Evolutionary conservation across 306 rosid genomes (phyloP).

Genomic region (Cicer cuneatum): DNA sequence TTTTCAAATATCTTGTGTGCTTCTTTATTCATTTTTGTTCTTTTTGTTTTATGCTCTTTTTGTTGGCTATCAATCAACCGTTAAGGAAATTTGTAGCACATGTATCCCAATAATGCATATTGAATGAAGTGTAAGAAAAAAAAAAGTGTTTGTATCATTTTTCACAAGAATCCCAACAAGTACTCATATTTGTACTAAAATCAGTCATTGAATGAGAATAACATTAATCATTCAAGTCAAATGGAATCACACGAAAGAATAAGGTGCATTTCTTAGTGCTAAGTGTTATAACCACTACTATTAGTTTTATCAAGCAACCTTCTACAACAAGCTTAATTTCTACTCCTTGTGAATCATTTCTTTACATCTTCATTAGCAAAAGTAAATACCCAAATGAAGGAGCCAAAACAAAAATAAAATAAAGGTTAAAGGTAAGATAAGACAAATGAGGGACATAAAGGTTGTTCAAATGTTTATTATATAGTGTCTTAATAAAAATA

Average conservation of each 20-base stretch:
- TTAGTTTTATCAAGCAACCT: slow-evolving; percentile 39
- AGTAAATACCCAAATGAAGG: slow-evolving; percentile 42
- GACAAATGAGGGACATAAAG: slow-evolving; percentile 46
- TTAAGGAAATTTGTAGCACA: slow-evolving; percentile 16
- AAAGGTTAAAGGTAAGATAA: slow-evolving; percentile 35
- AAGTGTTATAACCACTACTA: slow-evolving; percentile 13
- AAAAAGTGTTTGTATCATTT: slow-evolving; percentile 1
- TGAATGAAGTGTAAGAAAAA: neutral
- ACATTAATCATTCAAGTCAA: slow-evolving; percentile 29
- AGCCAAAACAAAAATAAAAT: slow-evolving; percentile 31
- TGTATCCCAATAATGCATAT: neutral
- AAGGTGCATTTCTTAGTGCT: slow-evolving; percentile 32
- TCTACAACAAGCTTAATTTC: slow-evolving; percentile 41
- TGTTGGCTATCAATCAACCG: neutral
- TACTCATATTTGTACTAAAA: slow-evolving; percentile 28
- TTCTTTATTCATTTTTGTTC: neutral
- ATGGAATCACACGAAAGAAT: slow-evolving; percentile 35
- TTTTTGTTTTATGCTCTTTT: slow-evolving; percentile 31
- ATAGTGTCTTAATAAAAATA: neutral
- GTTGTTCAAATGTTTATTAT: slow-evolving; percentile 21
- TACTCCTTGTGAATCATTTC: slow-evolving; percentile 40
- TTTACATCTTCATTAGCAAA: slow-evolving; percentile 32
- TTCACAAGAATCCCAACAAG: neutral
- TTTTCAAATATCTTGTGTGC: slow-evolving; percentile 17
- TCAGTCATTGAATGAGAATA: slow-evolving; percentile 29